Evolutionary conservation across 2,329 filamentous ascomycete species (phyloP).

Genomic region (Exophiala oligosperma): DNA sequence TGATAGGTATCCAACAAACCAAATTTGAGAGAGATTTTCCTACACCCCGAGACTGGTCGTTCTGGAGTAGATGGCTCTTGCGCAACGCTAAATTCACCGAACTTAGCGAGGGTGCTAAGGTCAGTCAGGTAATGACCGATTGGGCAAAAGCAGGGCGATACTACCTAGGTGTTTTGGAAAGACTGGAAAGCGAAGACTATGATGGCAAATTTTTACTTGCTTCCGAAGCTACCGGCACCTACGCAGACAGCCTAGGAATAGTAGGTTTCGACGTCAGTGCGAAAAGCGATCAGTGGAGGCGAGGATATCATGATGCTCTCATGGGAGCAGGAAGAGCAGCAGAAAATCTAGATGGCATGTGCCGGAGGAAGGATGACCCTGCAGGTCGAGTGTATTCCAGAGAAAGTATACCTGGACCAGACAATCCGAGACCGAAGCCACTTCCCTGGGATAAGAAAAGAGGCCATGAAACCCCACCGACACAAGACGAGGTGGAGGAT

Average conservation of each 20-base stretch:
- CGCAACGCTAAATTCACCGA: constrained; percentile 64
- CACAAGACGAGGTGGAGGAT: constrained; percentile 71
- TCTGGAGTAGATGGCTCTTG: constrained; percentile 66
- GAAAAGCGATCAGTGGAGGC: constrained; percentile 80
- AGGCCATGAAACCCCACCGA: constrained; percentile 52
- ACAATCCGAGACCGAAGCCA: constrained; percentile 77
- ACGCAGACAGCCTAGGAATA: constrained; percentile 50
- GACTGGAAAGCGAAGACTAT: constrained; percentile 66
- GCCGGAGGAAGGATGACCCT: constrained; percentile 62
- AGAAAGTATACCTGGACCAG: constrained; percentile 75
- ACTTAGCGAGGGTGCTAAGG: constrained; percentile 51
- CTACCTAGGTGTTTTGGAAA: constrained; percentile 59
- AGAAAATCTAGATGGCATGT: constrained; percentile 76
- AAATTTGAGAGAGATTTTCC: constrained; percentile 72
- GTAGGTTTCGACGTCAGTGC: constrained; percentile 60
- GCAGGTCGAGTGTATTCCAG: constrained; percentile 58
- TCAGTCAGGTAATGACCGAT: constrained; percentile 56
- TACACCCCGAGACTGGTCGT: constrained; percentile 79
- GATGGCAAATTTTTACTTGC: constrained; percentile 68
- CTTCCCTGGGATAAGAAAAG: constrained; percentile 61
- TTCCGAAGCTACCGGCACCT: constrained; percentile 54
- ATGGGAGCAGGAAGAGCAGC: constrained; percentile 75
- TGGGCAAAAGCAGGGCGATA: constrained; percentile 68
- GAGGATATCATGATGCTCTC: constrained; percentile 80
- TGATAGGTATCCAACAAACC: constrained; percentile 71